Conservation (phyloP, 768 basidiomycete genomes). For the Boletus sensibilis region DNA sequence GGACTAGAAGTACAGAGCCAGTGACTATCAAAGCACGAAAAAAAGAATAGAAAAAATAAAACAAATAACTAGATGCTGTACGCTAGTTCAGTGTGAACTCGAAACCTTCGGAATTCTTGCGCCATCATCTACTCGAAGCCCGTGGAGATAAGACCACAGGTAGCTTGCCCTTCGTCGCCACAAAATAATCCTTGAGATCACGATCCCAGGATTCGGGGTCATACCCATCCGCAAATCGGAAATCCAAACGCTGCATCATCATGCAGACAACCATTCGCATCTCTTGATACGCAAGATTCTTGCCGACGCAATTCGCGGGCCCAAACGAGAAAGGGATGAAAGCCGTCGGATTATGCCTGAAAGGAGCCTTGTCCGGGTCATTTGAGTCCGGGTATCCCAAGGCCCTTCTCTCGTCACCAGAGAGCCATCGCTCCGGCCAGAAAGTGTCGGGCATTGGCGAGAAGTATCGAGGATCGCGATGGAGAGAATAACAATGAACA, state of each 20-base stretch:
- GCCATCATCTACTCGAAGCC: slow-evolving; percentile 16
- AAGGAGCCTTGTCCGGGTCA: slow-evolving; percentile 27
- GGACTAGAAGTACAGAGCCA: slow-evolving; percentile 17
- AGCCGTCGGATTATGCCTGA: slow-evolving; percentile 36
- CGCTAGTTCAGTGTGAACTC: slow-evolving; percentile 21
- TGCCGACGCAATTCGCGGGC: slow-evolving; percentile 45
- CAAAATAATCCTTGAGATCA: slow-evolving; percentile 40
- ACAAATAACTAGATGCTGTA: slow-evolving; percentile 29
- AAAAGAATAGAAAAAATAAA: slow-evolving; percentile 14
- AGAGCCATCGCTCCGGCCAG: slow-evolving; percentile 46
- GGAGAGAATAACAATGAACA: slow-evolving; percentile 43
- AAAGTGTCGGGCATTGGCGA: slow-evolving; percentile 44
- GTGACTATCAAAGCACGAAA: slow-evolving; percentile 12
- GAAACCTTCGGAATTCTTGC: slow-evolving; percentile 9
- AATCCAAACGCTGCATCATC: slow-evolving; percentile 41
- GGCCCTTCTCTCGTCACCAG: slow-evolving; percentile 23
- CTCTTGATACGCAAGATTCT: slow-evolving; percentile 43
- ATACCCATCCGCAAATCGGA: slow-evolving; percentile 40
- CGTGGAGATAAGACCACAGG: slow-evolving; percentile 38
- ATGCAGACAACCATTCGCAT: slow-evolving; percentile 39
- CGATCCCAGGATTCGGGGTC: slow-evolving; percentile 34
- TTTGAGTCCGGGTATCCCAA: slow-evolving; percentile 27
- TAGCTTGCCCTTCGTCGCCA: slow-evolving; percentile 35
- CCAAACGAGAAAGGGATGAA: slow-evolving; percentile 49
- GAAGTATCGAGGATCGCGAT: slow-evolving; percentile 48